Base-by-base conservation (phyloP, 108 stramenopile species). In the Seminavis robusta region DNA sequence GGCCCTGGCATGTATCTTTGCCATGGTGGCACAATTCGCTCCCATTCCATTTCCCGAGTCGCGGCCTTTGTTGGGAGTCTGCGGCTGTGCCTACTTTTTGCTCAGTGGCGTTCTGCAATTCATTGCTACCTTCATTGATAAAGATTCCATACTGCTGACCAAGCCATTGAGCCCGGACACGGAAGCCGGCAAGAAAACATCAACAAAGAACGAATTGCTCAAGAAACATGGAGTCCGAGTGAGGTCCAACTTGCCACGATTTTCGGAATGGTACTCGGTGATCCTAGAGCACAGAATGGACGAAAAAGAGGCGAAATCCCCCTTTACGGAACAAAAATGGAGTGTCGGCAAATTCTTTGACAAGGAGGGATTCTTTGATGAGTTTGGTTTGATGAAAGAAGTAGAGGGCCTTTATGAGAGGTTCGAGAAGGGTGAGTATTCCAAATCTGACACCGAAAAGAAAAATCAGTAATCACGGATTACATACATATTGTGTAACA, bases 11-110 rank as follows among this genome's bases (percentile, higher is more conserved):
- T 98, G 97, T 63, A 37, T 68, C 43, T 96, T 97, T 77, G 97
- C 97, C 20, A 52, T 88, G 21, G 60, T 88, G 15, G 97, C 95
- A 2, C 97, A 98, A 63, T 95, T 98, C 61, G 90, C 81, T 34
- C 88, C 93, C 0, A 55, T 94, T 33, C 94, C 94, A 25, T 98
- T 98, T 54, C 96, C 97, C 39, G 84, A 94, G 38, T 83, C 80
- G 30, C 81, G 97, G 6, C 74, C 81, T 23, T 36, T 90, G 29
- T 67, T 98, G 49, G 97, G 94, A 4, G 65, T 92, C 4, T 98
- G 97, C 61, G 95, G 95, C 63, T 67, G 56, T 23, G 65, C 66
- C 44, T 98, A 98, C 77, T 98, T 98, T 73, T 53, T 89, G n/a
- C 59, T 94, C 44, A 85, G 80, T 55, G 83, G 89, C n/a, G 61